A percentile compares a stretch with the other conserved stretches of the same genome.
Conservation (phyloP, 306 rosid species). For the cucumber (Cucumis sativus) region DNA sequence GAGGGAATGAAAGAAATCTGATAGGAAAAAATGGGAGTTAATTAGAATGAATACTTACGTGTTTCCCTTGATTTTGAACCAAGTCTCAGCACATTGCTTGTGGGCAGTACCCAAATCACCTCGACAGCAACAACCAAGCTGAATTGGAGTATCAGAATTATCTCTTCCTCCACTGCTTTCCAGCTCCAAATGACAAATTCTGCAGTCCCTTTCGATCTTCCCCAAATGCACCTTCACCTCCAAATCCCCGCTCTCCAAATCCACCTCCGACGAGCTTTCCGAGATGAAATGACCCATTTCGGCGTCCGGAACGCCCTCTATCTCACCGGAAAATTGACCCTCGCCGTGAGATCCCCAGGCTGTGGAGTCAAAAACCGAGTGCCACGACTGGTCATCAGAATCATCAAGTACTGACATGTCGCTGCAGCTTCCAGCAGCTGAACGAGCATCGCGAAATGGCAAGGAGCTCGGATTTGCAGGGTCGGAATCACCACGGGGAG, state of each 20-base stretch:
- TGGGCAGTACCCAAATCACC: constrained; percentile 37
- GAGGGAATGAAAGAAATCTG: background rate
- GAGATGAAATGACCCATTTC: constrained; percentile 11
- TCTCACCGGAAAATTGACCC: constrained; percentile 11
- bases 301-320: background rate
- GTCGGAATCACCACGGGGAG: background rate
- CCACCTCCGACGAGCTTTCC: constrained; percentile 15
- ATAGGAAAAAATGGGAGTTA: background rate
- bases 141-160: constrained; percentile 17
- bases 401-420: constrained; percentile 11
- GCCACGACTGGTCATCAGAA: constrained; percentile 23
- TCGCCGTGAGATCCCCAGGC: constrained; percentile 6
- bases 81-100: constrained; percentile 35
- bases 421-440: background rate
- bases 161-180: constrained; percentile 6
- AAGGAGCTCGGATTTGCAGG: background rate
- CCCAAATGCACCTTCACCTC: constrained; percentile 21
- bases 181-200: constrained; percentile 32
- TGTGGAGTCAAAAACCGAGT: constrained; percentile 12
- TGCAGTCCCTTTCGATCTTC: constrained; percentile 22
- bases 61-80: constrained; percentile 43
- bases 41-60: constrained; percentile 18
- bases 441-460: background rate
- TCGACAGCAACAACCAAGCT: constrained; percentile 30
- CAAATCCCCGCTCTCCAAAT: constrained; percentile 33